Base-by-base conservation (phyloP, 768 basidiomycete species). In the Lyophyllum shimeji region DNA sequence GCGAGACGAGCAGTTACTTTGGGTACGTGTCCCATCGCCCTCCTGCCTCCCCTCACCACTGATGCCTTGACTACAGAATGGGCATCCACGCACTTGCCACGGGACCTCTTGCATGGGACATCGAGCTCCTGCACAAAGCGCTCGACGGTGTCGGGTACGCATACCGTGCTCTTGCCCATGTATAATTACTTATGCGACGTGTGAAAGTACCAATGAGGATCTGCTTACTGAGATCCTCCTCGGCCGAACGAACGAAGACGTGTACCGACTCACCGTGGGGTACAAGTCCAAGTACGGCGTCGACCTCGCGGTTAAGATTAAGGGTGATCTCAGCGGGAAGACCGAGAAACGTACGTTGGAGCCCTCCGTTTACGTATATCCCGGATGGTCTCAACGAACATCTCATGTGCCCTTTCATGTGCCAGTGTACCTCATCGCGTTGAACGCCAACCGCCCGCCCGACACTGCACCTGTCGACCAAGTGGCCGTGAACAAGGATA, bases 381-480 rank as follows among this genome's bases (percentile, higher is more conserved):
- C 31, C 3, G 24, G 18, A 43, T 20, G 25, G 40, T 1, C 27
- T 29, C 29, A n/a, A n/a, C n/a, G n/a, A n/a, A 4, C 29, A 50
- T n/a, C 18, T 44, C n/a, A 37, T 13, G 6, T 15, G 24, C 33
- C 33, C 25, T 29, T 15, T 27, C 29, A 5, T 9, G 9, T n/a
- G 25, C 23, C 64, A 72, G 76, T 83, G 69, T 82, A 81, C 64
- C 68, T 70, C 24, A 78, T 82, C 72, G 77, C 77, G 8, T 61
- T 82, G 27, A 72, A 72, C 24, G 74, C 76, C 0, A 71, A 73
- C 44, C 71, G 79, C 29, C 74, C 78, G 5, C 58, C 61, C 17
- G 75, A 79, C 54, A 60, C 57, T 6, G 60, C 70, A 0, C 70
- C 65, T 3, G 71, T 79, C 21, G 73, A 81, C 58, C 68, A 68